phyloP scores from a whole-genome alignment of 75 land plant species.

The Adiantum capillusveneris region DNA sequence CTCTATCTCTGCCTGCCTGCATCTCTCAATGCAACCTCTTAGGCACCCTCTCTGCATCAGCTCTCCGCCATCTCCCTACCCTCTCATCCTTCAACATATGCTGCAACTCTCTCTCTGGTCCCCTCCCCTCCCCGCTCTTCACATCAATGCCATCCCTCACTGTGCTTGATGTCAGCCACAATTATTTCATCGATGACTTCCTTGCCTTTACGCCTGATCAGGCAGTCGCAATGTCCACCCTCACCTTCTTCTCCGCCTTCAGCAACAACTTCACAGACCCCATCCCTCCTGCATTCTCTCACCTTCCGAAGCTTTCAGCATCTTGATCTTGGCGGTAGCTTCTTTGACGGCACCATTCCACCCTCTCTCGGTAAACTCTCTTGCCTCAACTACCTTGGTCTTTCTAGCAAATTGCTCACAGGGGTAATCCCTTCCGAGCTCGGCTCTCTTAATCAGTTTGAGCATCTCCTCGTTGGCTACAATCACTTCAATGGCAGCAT shows the following conservation, averaged over 20 bases:
- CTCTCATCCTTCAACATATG: conserved; percentile 3
- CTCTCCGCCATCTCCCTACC: conserved; percentile 5
- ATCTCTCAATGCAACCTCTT: conserved; percentile 40
- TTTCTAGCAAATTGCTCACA: conserved; percentile 34
- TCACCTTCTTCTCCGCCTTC: conserved; percentile 9
- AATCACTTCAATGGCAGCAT: conserved; percentile 34
- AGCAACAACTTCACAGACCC: conserved; percentile 30
- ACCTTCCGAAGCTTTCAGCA: conserved; percentile 15
- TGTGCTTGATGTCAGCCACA: conserved; percentile 46
- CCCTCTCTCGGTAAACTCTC: conserved; percentile 31
- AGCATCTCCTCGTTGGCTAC: conserved; percentile 29
- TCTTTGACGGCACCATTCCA: conserved; percentile 36
- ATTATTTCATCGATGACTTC: conserved; percentile 35
- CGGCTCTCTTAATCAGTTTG: conserved; percentile 26
- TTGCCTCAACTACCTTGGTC: conserved; percentile 30
- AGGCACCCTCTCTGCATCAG: conserved; percentile 16
- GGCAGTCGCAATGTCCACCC: conserved; percentile 1
- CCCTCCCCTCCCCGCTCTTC: conserved; percentile 16
- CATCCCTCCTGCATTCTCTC: conserved; percentile 29
- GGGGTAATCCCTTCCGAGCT: conserved; percentile 33
- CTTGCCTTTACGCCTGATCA: conserved; percentile 12
- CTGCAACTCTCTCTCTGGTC: conserved; percentile 6
- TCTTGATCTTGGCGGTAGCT: conserved; percentile 41
- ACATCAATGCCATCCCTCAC: conserved; percentile 23
- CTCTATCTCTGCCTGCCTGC: no score